A percentile compares a stretch with the other conserved stretches of the same genome.
These are phyloP conservation scores for Aspergillus viridinutans DNA, from an alignment of 2,329 filamentous ascomycete species.

Conservation along the genomic window DNA sequence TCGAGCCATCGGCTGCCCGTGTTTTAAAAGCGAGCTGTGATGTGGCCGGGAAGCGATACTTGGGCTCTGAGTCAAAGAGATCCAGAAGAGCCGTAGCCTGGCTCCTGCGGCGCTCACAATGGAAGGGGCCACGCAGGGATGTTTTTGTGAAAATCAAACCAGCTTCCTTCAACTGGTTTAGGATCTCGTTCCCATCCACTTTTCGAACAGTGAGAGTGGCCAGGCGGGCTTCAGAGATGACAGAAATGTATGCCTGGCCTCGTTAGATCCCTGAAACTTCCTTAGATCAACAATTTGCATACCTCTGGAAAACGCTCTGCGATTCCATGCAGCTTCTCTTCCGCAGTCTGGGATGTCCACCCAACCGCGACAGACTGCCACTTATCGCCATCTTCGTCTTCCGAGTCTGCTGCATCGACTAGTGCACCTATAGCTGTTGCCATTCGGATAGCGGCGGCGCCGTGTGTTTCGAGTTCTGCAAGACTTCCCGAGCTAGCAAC, in stretches of 20 bases:
- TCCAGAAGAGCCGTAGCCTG: conserved; percentile 20
- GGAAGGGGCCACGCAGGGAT: too few relatives aligned
- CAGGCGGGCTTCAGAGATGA: conserved; percentile 34
- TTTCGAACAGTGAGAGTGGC: conserved; percentile 32
- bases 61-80: too few relatives aligned
- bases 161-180: conserved; percentile 17
- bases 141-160: too few relatives aligned
- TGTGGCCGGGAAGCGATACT: too few relatives aligned
- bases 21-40: too few relatives aligned
- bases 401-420: conserved; percentile 35
- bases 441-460: conserved; percentile 36
- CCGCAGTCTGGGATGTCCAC: neutral
- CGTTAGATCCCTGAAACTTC: neutral
- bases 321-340: conserved; percentile 16
- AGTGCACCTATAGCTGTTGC: conserved; percentile 37
- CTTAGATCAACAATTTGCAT: neutral
- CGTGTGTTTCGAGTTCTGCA: conserved; percentile 30
- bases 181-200: conserved; percentile 9
- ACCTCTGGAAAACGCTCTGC: conserved; percentile 16
- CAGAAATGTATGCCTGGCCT: conserved; percentile 34
- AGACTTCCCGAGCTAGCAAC: conserved; percentile 27
- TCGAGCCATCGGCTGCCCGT: too few relatives aligned
- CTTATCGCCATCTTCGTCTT: conserved; percentile 16
- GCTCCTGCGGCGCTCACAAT: conserved; percentile 26
- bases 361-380: neutral